phyloP scores from a whole-genome alignment of 2,329 filamentous ascomycete species.

The Apiospora aurea region DNA sequence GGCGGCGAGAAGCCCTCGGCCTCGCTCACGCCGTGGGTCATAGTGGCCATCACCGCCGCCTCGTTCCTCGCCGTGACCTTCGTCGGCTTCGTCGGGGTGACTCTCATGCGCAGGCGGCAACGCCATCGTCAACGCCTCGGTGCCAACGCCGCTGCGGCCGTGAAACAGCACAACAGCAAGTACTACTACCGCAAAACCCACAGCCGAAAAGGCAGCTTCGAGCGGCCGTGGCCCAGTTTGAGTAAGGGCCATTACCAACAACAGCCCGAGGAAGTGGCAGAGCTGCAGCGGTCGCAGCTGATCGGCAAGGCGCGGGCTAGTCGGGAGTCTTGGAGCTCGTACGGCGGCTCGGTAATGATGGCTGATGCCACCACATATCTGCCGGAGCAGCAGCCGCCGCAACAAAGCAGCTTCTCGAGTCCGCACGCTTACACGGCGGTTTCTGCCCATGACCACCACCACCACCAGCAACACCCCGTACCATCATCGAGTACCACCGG shows the following conservation, averaged over 20 bases:
- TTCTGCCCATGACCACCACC: not conserved
- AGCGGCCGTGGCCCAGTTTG: constrained; percentile 25
- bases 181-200: not conserved
- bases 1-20: not conserved
- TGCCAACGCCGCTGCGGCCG: not conserved
- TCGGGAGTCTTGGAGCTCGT: constrained; percentile 32
- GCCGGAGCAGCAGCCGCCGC: not conserved
- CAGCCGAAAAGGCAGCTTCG: not conserved
- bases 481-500: not conserved
- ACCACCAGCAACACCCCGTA: not conserved
- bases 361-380: not conserved
- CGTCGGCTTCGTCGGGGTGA: constrained; percentile 27
- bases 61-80: constrained; percentile 32
- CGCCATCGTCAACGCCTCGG: not conserved
- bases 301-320: constrained; percentile 43
- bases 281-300: constrained; percentile 40
- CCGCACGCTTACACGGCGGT: constrained; percentile 2
- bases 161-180: not conserved
- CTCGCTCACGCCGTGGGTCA: constrained; percentile 34
- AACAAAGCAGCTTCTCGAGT: not conserved
- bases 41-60: constrained; percentile 37
- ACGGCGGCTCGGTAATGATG: not conserved
- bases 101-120: not conserved
- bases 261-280: constrained; percentile 32
- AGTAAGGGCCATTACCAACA: constrained; percentile 28